Evolutionary conservation across 352 stramenopile species (phyloP).

Genomic region (Pythium aristosporum): DNA sequence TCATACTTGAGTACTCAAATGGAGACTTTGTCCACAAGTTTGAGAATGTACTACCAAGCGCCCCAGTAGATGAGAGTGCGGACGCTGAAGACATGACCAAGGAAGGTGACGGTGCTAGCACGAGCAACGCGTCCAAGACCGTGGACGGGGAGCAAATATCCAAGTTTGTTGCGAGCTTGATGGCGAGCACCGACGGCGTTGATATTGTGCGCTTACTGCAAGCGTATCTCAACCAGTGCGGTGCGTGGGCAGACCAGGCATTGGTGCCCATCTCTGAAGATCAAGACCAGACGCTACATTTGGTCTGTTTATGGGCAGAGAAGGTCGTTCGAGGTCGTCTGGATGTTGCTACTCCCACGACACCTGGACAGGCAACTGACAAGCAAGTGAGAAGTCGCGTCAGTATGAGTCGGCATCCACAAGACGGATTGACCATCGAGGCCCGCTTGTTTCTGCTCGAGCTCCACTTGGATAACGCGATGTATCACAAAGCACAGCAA

Average conservation of each 20-base stretch:
- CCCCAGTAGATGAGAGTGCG: background rate
- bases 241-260: conserved; percentile 45
- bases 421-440: conserved; percentile 30
- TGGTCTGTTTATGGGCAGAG: conserved; percentile 57
- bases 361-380: background rate
- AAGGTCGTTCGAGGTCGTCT: conserved; percentile 39
- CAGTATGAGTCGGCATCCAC: background rate
- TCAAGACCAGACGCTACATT: conserved; percentile 37
- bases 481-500: conserved; percentile 27
- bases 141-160: conserved; percentile 12
- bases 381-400: background rate
- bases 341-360: background rate
- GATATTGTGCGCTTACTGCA: conserved; percentile 14
- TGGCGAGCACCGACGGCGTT: background rate
- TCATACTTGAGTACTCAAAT: conserved; percentile 7
- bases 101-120: background rate
- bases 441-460: conserved; percentile 62
- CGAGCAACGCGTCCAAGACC: background rate
- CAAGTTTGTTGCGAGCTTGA: conserved; percentile 4
- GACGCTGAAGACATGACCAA: background rate
- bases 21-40: conserved; percentile 13
- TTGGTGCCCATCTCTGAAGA: conserved; percentile 16
- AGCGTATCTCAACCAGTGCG: conserved; percentile 56
- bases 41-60: conserved; percentile 15
- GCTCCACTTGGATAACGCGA: conserved; percentile 49